phyloP scores from a whole-genome alignment of 2,329 filamentous ascomycete species.

The Bipolaris sorokiniana region DNA sequence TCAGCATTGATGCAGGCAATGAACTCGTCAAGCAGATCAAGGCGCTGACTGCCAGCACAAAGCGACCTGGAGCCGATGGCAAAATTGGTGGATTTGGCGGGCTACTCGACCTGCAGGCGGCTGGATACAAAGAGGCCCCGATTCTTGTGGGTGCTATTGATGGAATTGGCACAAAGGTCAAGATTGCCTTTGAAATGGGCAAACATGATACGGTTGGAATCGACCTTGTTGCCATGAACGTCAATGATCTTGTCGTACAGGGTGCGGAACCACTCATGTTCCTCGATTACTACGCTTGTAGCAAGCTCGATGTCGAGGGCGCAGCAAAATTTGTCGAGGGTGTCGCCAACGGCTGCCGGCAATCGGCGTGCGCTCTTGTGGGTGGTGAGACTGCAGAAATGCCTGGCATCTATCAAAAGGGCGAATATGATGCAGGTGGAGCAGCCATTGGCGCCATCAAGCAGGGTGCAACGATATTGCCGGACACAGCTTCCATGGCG shows the following conservation, averaged over 20 bases:
- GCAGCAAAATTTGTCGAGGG: conserved; percentile 89
- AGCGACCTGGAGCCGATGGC: conserved; percentile 84
- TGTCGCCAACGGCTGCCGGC: conserved; percentile 83
- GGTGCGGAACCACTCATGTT: conserved; percentile 95
- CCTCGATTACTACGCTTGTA: conserved; percentile 97
- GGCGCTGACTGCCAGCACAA: conserved; percentile 82
- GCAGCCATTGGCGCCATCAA: conserved; percentile 85
- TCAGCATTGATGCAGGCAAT: conserved; percentile 94
- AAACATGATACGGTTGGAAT: conserved; percentile 96
- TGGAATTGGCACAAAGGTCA: conserved; percentile 94
- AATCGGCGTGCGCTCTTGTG: conserved; percentile 87
- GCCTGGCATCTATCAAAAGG: conserved; percentile 88
- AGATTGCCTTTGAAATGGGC: conserved; percentile 87
- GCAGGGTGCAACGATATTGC: conserved; percentile 70
- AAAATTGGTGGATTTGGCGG: conserved; percentile 96
- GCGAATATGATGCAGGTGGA: conserved; percentile 92
- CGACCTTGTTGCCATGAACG: conserved; percentile 98
- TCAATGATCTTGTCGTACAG: conserved; percentile 96
- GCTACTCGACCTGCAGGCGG: conserved; percentile 76
- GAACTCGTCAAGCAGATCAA: conserved; percentile 92
- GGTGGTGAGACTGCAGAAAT: conserved; percentile 98
- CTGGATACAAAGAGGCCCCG: conserved; percentile 75
- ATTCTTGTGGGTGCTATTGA: conserved; percentile 94
- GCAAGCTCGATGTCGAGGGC: conserved; percentile 77
- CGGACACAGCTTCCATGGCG: conserved; percentile 75